Evolutionary conservation across 2,329 filamentous ascomycete genomes (phyloP).

Genomic region (Neurospora sp.): DNA sequence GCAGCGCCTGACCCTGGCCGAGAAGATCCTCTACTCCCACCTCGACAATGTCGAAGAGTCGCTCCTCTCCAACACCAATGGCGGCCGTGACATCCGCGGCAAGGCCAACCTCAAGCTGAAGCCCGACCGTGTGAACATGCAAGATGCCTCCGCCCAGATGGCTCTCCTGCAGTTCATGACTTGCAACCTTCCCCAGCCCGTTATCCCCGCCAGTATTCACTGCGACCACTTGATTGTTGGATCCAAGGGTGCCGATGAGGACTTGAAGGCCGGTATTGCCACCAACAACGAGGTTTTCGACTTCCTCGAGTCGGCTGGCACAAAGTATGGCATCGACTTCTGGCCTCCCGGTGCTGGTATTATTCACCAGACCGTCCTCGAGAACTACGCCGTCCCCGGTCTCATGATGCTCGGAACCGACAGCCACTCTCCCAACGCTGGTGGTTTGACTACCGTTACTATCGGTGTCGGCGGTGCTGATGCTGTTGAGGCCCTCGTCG

Average conservation of each 20-base stretch:
- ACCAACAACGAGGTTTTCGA: slow-evolving; percentile 97
- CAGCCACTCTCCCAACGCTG: slow-evolving; percentile 95
- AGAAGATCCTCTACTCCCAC: slow-evolving; percentile 98
- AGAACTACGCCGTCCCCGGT: slow-evolving; percentile 95
- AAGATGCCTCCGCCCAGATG: slow-evolving; percentile 98
- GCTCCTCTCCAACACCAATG: slow-evolving; percentile 69
- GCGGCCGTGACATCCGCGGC: slow-evolving; percentile 75
- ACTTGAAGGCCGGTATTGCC: slow-evolving; percentile 75
- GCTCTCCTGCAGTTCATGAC: slow-evolving; percentile 97
- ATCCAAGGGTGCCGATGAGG: slow-evolving; percentile 76
- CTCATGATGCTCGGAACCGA: slow-evolving; percentile 99
- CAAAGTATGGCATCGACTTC: slow-evolving; percentile 89
- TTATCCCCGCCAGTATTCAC: slow-evolving; percentile 93
- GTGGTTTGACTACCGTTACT: slow-evolving; percentile 82
- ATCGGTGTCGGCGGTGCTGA: slow-evolving; percentile 97
- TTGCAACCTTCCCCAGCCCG: slow-evolving; percentile 78
- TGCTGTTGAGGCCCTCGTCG: slow-evolving; percentile 91
- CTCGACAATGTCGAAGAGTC: slow-evolving; percentile 83
- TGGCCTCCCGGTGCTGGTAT: slow-evolving; percentile 92
- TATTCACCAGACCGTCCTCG: slow-evolving; percentile 94
- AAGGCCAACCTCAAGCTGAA: slow-evolving; percentile 92
- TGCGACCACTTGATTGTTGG: slow-evolving; percentile 99
- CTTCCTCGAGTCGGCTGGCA: slow-evolving; percentile 85
- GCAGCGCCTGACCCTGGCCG: slow-evolving; percentile 70
- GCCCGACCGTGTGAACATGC: slow-evolving; percentile 96